These are phyloP conservation scores for Meredithiella fracta DNA, from an alignment of 2,329 filamentous ascomycete species.

Conservation along the genomic window DNA sequence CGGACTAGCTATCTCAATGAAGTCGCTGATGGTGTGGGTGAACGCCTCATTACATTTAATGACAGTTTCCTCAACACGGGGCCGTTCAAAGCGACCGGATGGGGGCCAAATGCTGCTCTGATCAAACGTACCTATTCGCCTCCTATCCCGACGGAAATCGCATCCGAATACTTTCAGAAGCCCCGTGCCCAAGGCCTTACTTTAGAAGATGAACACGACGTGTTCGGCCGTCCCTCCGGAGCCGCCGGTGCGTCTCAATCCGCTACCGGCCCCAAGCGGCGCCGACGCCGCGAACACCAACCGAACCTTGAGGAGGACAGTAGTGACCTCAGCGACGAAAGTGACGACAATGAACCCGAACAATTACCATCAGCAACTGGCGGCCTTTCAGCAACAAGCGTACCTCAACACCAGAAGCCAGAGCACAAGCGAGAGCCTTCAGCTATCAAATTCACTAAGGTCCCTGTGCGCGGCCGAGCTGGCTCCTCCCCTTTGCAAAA, in stretches of 20 bases:
- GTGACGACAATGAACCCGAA: constrained; percentile 55
- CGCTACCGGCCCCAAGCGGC: constrained; percentile 49
- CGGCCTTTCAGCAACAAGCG: neutral
- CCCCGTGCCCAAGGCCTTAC: constrained; percentile 46
- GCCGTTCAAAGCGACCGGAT: constrained; percentile 69
- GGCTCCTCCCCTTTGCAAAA: constrained; percentile 74
- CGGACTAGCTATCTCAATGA: constrained; percentile 65
- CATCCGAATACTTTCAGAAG: constrained; percentile 69
- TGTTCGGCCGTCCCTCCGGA: constrained; percentile 55
- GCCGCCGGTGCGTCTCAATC: constrained; percentile 50
- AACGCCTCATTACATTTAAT: constrained; percentile 68
- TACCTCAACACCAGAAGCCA: constrained; percentile 25
- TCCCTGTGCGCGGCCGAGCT: constrained; percentile 73
- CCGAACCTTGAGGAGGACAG: constrained; percentile 59
- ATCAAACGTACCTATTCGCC: constrained; percentile 74
- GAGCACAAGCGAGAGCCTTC: constrained; percentile 44
- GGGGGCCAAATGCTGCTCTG: constrained; percentile 56
- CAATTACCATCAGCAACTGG: constrained; percentile 27
- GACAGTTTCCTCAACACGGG: constrained; percentile 63
- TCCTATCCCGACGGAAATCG: constrained; percentile 66
- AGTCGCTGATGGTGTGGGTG: constrained; percentile 69
- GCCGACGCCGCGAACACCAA: constrained; percentile 53
- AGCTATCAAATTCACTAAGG: constrained; percentile 90
- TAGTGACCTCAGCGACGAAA: constrained; percentile 70
- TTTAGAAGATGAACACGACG: constrained; percentile 55